Base-by-base conservation (phyloP, 495 filamentous ascomycete genomes). In the Hypoxylon intermedium region DNA sequence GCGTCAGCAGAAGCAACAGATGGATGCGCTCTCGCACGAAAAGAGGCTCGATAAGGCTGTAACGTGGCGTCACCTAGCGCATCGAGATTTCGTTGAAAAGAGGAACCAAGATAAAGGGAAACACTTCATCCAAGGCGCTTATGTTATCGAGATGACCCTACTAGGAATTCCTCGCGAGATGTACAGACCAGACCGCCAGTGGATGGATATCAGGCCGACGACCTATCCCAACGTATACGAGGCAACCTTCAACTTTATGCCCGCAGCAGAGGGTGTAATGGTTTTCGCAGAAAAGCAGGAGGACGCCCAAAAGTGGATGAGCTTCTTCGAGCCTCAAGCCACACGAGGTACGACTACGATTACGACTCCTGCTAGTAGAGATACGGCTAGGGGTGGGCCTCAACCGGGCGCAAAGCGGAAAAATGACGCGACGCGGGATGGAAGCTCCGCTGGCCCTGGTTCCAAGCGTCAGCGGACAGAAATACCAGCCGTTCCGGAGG, bases 171-270 rank as follows among this genome's bases (percentile, higher is more conserved):
- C 11, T 19, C 43, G 24, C 36, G 53, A 57, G 12, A 6, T 6
- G n/a, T 28, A 15, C 16, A 33, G 5, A 45, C 21, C 5, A 33
- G 43, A 16, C 16, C 42, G 20, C 9, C 18, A 48, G 16, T 57
- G 43, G 43, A 20, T 57, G 3, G 53, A 57, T 5, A 49, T 57
- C 53, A 48, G 53, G 19, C 24, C 7, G 4, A 49, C 53, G 18
- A 16, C 9, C 9, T 19, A 31, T 3, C n/a, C 44, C 37, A 18
- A 18, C 15, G 44, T 57, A 16, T 57, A 41, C 36, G 43, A 57
- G 24, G 44, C 36, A 6, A 49, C 36, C 12, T 57, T 49, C 16
- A 42, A 57, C 16, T 57, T 49, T 19, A 48, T 48, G 34, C 53
- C 53, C 5, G 53, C 44, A 0, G 3, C 16, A 0, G 37, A 49